Evolutionary conservation across 1,284 basidiomycete genomes (phyloP).

Genomic region (Inonotus hispidus): DNA sequence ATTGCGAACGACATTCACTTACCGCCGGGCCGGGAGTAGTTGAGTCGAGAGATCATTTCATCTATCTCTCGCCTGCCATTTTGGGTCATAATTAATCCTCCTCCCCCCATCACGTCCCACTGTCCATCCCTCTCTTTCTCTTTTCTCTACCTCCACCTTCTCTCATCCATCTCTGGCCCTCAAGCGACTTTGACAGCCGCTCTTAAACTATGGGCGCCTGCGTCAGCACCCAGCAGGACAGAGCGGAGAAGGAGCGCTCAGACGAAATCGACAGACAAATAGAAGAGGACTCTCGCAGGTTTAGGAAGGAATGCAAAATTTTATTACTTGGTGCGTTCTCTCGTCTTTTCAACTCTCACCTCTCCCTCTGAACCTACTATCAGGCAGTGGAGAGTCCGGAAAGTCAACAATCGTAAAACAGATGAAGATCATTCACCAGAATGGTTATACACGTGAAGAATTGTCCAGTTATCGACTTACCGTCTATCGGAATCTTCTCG

Average conservation of each 20-base stretch:
- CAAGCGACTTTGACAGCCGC: not conserved
- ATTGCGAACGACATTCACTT: not conserved
- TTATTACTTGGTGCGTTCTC: slow-evolving; percentile 74
- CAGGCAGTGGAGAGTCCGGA: slow-evolving; percentile 82
- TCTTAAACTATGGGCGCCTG: slow-evolving; percentile 55
- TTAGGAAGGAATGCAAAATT: slow-evolving; percentile 93
- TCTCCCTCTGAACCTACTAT: not conserved
- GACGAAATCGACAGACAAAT: slow-evolving; percentile 69
- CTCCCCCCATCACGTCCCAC: not conserved
- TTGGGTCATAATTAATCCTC: not conserved
- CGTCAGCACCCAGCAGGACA: slow-evolving; percentile 51
- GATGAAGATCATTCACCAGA: slow-evolving; percentile 99
- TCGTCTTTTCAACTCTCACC: not conserved
- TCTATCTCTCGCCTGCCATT: slow-evolving; percentile 6
- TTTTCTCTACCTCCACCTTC: not conserved
- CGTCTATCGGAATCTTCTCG: slow-evolving; percentile 83
- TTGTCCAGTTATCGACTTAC: slow-evolving; percentile 74
- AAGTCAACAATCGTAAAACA: slow-evolving; percentile 98
- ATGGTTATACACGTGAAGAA: slow-evolving; percentile 83
- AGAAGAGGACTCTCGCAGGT: slow-evolving; percentile 66
- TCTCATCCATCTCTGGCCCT: not conserved
- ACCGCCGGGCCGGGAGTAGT: not conserved
- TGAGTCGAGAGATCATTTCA: not conserved
- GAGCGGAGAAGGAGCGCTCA: slow-evolving; percentile 59
- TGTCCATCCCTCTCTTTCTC: not conserved